Base-by-base conservation (phyloP, 2,329 filamentous ascomycete species). In the Diaporthe citrichinensis region DNA sequence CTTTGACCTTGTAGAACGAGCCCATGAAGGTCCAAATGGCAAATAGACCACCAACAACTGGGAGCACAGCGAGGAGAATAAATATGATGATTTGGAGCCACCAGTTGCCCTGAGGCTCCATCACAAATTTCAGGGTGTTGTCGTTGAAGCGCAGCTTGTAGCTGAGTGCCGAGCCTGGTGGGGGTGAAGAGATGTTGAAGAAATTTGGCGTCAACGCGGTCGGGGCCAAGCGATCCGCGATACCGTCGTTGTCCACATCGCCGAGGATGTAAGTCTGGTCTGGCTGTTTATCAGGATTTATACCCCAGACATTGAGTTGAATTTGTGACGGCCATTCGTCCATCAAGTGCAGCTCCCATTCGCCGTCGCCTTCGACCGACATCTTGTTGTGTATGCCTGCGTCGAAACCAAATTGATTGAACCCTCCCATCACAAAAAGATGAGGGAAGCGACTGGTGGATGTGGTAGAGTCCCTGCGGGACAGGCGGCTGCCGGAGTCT, bases 271-370 rank as follows among this genome's bases (percentile, higher is more conserved):
- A 88, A 12, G 88, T 88, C 75, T 90, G 86, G 80, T 93, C 92
- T 0, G 92, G 91, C 78, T 89, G 84, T 25, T 91, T 90, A 81
- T 92, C 88, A 0, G 88, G 87, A 79, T 93, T 92, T 79, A 92
- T 90, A 68, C 92, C 92, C 92, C 92, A 93, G 10, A 92, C 87
- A 78, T 92, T 93, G 73, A 93, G 83, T 79, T 93, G 91, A 74
- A 91, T 88, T 65, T 87, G 83, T 4, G 88, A 87, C 10, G 92
- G 92, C 88, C 90, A 93, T 79, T 93, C 92, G 8, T 87, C 85
- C 87, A 92, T 89, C 76, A 92, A 91, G 78, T 91, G 86, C 78
- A 89, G 89, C 34, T 86, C 83, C 92, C 92, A 93, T 4, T 84
- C 82, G 20, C 86, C 85, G 72, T 91, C 85, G 31, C 83, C 81